These are phyloP conservation scores for Iris macrosiphon DNA, from an alignment of 106 monocot genomes.

Conservation along the genomic window DNA sequence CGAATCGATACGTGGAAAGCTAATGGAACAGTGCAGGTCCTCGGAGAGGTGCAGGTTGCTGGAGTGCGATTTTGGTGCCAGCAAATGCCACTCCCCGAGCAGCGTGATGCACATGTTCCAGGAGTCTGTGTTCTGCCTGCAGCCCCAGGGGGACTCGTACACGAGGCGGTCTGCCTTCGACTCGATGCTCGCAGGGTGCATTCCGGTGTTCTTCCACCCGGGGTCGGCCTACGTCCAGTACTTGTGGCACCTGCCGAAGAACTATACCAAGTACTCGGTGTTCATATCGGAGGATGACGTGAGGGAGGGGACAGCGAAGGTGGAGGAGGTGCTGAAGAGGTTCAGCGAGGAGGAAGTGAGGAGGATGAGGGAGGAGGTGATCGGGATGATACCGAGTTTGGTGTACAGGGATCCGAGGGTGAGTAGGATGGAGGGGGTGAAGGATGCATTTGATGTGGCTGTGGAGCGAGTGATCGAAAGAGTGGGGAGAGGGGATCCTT, in stretches of 20 bases:
- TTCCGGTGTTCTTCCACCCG: constrained; percentile 70
- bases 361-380: constrained; percentile 47
- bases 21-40: constrained; percentile 23
- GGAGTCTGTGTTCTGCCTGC: constrained; percentile 49
- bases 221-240: constrained; percentile 60
- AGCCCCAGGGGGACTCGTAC: constrained; percentile 64
- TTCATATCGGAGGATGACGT: constrained; percentile 51
- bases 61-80: constrained; percentile 13
- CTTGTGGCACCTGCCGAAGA: constrained; percentile 42
- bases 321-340: constrained; percentile 33
- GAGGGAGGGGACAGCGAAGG: constrained; percentile 31
- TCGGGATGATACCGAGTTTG: constrained; percentile 39
- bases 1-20: constrained; percentile 13
- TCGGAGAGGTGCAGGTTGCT: constrained; percentile 23
- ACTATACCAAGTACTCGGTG: constrained; percentile 44
- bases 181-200: constrained; percentile 57
- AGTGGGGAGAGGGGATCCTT: constrained; percentile 12
- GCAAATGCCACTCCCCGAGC: constrained; percentile 36
- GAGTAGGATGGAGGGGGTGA: constrained; percentile 6
- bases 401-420: constrained; percentile 39
- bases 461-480: constrained; percentile 50
- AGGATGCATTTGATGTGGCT: constrained; percentile 65
- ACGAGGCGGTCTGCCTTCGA: constrained; percentile 63
- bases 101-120: constrained; percentile 39
- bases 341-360: constrained; percentile 26